These are phyloP conservation scores for Babjeviella inositovora DNA, from an alignment of 805 yeast species.

Conservation along the genomic window DNA sequence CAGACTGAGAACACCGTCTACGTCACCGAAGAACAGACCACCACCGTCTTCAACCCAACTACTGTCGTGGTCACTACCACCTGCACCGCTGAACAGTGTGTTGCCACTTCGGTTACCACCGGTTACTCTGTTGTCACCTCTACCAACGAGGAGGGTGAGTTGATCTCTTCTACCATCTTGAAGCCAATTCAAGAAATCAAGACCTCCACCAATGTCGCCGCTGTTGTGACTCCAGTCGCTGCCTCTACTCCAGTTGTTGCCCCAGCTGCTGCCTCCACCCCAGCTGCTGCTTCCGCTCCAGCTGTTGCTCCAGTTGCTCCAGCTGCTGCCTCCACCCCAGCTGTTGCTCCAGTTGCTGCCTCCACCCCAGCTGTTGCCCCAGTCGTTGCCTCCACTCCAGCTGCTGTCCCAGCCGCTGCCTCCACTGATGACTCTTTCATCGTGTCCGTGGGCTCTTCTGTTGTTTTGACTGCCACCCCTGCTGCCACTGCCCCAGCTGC, in stretches of 20 bases:
- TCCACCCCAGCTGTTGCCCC: background rate
- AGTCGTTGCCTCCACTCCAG: constrained; percentile 1
- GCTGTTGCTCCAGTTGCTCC: constrained; percentile 2
- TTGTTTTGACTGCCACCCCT: constrained; percentile 1
- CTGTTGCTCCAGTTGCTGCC: constrained; percentile 1
- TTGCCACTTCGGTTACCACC: too few species aligned
- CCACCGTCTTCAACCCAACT: too few species aligned
- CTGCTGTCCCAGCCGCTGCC: constrained; percentile 1
- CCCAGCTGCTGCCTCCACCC: constrained; percentile 2
- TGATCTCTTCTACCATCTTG: too few species aligned
- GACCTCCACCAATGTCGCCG: background rate
- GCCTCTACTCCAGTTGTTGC: constrained; percentile 2
- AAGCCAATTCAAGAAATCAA: background rate
- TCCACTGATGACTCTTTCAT: too few species aligned
- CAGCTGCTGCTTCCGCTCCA: constrained; percentile 2
- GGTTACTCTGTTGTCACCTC: too few species aligned
- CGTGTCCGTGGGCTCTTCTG: too few species aligned
- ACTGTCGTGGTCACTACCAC: too few species aligned
- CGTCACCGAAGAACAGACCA: too few species aligned
- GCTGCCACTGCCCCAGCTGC: constrained; percentile 1
- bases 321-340: constrained; percentile 2
- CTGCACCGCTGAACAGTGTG: too few species aligned
- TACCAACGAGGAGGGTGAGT: too few species aligned
- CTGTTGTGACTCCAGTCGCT: constrained; percentile 1
- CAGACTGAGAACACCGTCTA: background rate